Evolutionary conservation across 306 rosid species (phyloP).

Genomic region (Malus fusca): DNA sequence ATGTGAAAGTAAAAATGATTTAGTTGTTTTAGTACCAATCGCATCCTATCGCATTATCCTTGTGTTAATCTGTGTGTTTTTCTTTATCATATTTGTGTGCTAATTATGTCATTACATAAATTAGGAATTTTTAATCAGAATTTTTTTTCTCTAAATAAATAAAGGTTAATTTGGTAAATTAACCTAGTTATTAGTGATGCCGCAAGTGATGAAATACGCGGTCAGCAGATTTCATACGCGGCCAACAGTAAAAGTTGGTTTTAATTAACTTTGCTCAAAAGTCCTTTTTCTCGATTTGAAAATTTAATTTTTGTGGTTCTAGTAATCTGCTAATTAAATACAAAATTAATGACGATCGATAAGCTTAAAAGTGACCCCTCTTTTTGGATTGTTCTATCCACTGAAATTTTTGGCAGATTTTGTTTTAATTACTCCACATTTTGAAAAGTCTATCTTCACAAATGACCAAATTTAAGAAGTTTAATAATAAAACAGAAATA

Average conservation of each 20-base stretch:
- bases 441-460: not conserved
- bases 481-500: no score
- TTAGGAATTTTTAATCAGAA: not conserved
- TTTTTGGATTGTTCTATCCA: not conserved
- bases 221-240: conserved; percentile 17
- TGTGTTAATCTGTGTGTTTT: not conserved
- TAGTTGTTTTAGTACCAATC: no score
- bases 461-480: no score
- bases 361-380: not conserved
- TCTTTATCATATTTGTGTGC: not conserved
- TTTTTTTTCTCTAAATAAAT: no score
- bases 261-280: no score
- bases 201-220: conserved; percentile 16
- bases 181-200: not conserved
- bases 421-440: not conserved
- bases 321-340: not conserved
- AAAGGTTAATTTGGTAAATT: conserved; percentile 16
- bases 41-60: no score
- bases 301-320: not conserved
- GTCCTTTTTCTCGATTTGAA: no score
- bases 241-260: conserved; percentile 24
- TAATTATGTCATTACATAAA: not conserved
- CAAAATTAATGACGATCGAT: not conserved
- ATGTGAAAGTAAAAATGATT: not conserved
- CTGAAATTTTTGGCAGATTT: not conserved